These are phyloP conservation scores for Artemisia tridentata DNA, from an alignment of 129 eudicot species.

Conservation along the genomic window DNA sequence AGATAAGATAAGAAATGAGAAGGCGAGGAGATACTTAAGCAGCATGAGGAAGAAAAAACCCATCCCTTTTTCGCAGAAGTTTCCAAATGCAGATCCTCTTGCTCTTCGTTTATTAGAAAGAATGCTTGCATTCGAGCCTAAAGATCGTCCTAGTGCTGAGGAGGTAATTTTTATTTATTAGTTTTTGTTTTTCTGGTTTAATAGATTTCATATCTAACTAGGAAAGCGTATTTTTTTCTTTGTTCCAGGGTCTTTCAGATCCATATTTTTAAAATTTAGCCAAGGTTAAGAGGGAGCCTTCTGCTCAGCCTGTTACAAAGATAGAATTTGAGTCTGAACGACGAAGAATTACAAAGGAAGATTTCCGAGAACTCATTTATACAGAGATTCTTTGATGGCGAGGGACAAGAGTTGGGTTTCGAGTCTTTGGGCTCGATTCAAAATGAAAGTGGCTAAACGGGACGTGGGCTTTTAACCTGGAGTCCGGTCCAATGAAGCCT, in stretches of 20 bases:
- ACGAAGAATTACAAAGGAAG: conserved; percentile 87
- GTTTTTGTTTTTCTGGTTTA: not conserved
- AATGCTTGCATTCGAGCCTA: conserved; percentile 97
- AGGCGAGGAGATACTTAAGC: conserved; percentile 91
- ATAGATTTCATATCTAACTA: not conserved
- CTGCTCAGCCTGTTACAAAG: conserved; percentile 95
- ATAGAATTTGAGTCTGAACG: conserved; percentile 98
- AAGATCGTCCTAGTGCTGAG: conserved; percentile 91
- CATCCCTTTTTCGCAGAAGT: conserved; percentile 82
- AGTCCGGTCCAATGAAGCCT: too few relatives aligned
- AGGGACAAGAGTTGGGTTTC: too few relatives aligned
- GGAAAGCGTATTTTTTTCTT: not conserved
- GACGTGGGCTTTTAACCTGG: too few relatives aligned
- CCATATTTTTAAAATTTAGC: conserved; percentile 92
- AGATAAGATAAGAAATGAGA: conserved; percentile 96
- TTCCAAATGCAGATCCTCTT: conserved; percentile 89
- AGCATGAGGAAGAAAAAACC: conserved; percentile 95
- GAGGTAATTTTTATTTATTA: conserved; percentile 47
- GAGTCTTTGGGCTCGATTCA: too few relatives aligned
- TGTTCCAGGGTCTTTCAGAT: conserved; percentile 82
- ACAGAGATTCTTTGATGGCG: too few relatives aligned
- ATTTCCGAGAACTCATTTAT: conserved; percentile 81
- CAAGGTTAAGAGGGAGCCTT: conserved; percentile 94
- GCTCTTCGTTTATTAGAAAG: conserved; percentile 88
- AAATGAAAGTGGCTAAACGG: too few relatives aligned